Evolutionary conservation across 176 grass and related monocot genomes (phyloP), one percentile per base, ranked within the genome.

Genomic region (Carex scoparia): DNA sequence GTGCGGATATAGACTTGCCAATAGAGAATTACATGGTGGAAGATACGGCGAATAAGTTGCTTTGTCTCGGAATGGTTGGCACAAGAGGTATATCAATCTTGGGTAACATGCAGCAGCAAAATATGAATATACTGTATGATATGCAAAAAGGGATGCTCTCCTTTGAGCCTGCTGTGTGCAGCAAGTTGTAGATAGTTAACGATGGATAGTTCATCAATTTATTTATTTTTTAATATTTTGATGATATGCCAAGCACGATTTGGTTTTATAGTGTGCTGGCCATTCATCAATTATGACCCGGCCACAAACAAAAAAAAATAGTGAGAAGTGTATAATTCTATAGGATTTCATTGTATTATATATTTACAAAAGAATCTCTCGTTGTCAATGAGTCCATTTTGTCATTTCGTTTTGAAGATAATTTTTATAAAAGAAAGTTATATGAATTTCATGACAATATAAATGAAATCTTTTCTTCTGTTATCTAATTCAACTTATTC

Each of bases 61-160:
- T 86, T 62, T 94, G 92, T 85, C n/a, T 94, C 28, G 67, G 89
- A 51, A 72, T 94, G 86, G 35, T 87, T 11, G 69, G 84, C 16
- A 82, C 72, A 13, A 54, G 53, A 28, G 80, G 84, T 31, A 65
- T 92, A 28, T 94, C 92, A 69, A 81, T 94, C 35, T 84, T 94
- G 5, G 92, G 92, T 58, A 92, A 88, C 66, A 85, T 86, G 37
- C 72, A 88, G 81, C 92, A 94, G 84, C 91, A 88, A 79, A 86
- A 89, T 59, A 69, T 94, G 83, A 87, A 91, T 78, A 53, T 94
- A 49, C 56, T 94, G 18, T 91, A 91, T 57, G 87, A 89, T 35
- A 42, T 91, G 10, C 68, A 85, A 1, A 84, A 57, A 12, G 82
- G 18, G 16, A 11, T 61, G 8, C 70, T 94, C 32, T 86, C 85